A percentile compares a stretch with the other conserved stretches of the same genome.
These are phyloP conservation scores for Phytopythium mirpurense DNA, from an alignment of 352 stramenopile genomes.

Conservation along the genomic window DNA sequence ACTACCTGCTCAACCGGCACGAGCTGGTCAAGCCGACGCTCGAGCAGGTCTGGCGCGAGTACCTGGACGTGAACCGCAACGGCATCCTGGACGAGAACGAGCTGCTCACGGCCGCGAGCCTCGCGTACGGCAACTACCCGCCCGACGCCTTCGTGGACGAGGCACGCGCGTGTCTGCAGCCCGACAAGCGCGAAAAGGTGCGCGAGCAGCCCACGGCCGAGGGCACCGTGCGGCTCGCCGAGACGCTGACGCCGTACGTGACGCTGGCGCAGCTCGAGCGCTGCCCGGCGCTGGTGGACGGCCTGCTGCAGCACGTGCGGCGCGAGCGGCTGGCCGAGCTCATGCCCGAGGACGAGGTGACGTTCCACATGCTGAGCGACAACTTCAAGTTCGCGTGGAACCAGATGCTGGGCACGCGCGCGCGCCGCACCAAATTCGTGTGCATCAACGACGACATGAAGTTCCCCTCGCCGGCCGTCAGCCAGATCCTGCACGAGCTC, in stretches of 20 bases:
- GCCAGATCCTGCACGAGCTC: constrained; percentile 88
- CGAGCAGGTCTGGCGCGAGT: constrained; percentile 77
- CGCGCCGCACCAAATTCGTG: constrained; percentile 92
- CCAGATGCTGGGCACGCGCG: constrained; percentile 91
- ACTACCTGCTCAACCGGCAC: constrained; percentile 89
- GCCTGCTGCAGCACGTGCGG: constrained; percentile 63
- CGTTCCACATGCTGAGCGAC: constrained; percentile 95
- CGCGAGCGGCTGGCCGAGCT: constrained; percentile 57
- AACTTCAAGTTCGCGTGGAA: constrained; percentile 87
- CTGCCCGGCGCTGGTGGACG: constrained; percentile 40
- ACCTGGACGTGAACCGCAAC: constrained; percentile 90
- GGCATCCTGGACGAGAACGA: constrained; percentile 90
- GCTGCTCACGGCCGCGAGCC: constrained; percentile 83
- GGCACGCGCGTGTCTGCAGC: constrained; percentile 63
- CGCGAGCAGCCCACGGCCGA: constrained; percentile 50
- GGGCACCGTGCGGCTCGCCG: constrained; percentile 54
- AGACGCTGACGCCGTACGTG: constrained; percentile 73
- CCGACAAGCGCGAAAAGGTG: constrained; percentile 69
- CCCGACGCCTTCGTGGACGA: constrained; percentile 58
- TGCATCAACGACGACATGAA: constrained; percentile 97
- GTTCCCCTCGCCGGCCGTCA: constrained; percentile 69
- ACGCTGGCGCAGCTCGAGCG: constrained; percentile 51
- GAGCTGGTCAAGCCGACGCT: constrained; percentile 74
- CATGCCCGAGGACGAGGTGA: constrained; percentile 84
- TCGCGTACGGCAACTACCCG: constrained; percentile 68